phyloP scores from a whole-genome alignment of 306 rosid species.

The Leucaena leucocephala region DNA sequence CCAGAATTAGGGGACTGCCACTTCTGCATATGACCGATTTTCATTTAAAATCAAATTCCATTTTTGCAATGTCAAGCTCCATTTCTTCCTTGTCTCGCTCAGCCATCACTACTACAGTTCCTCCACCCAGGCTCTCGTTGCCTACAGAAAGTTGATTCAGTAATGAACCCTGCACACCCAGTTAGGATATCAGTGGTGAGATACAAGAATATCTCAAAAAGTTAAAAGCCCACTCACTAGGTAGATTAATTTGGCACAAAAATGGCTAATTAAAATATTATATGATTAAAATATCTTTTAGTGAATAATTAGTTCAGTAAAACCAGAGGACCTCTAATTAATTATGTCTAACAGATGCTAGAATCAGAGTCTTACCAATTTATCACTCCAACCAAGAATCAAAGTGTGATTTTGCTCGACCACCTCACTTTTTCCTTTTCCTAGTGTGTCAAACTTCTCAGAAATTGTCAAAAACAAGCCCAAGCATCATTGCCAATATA shows the following conservation, averaged over 20 bases:
- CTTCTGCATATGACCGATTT: slow-evolving; percentile 91
- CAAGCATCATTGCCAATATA: slow-evolving; percentile 97
- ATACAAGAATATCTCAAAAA: slow-evolving; percentile 22
- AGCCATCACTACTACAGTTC: slow-evolving; percentile 90
- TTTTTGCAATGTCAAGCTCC: slow-evolving; percentile 93
- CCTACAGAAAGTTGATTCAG: slow-evolving; percentile 89
- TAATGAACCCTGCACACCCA: slow-evolving; percentile 70
- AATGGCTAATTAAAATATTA: slow-evolving; percentile 12
- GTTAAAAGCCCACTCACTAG: not conserved
- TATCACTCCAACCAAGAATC: slow-evolving; percentile 96
- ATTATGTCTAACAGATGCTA: slow-evolving; percentile 25
- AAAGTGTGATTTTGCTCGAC: slow-evolving; percentile 86
- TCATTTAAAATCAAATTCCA: slow-evolving; percentile 92
- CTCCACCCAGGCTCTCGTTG: slow-evolving; percentile 88
- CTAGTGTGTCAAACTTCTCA: slow-evolving; percentile 84
- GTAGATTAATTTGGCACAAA: slow-evolving; percentile 13
- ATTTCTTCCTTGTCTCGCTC: slow-evolving; percentile 93
- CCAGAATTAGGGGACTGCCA: slow-evolving; percentile 90
- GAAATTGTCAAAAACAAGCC: slow-evolving; percentile 91
- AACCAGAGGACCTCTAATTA: not conserved
- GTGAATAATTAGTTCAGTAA: slow-evolving; percentile 10
- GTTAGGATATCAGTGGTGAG: slow-evolving; percentile 25
- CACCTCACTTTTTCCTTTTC: slow-evolving; percentile 93
- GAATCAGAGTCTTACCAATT: slow-evolving; percentile 56
- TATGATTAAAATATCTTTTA: not conserved